Percentiles rank a stretch among this genome's conserved stretches.
These are phyloP conservation scores for Dioszegia hungarica DNA, from an alignment of 768 basidiomycete genomes.

Conservation along the genomic window DNA sequence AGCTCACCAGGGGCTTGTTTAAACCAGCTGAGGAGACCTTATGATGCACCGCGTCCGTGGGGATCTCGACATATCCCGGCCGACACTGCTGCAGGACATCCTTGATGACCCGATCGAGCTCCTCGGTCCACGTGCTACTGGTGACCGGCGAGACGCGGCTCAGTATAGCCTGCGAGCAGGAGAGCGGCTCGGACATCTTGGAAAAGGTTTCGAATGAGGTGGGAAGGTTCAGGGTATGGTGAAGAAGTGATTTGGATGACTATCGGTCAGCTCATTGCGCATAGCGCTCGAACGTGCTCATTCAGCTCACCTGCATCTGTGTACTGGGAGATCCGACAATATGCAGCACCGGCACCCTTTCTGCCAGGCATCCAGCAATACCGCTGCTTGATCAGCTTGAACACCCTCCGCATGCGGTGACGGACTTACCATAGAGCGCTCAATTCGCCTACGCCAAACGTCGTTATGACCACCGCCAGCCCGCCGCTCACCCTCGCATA, in stretches of 20 bases:
- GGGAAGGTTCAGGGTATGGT: slow-evolving; percentile 84
- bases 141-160: slow-evolving; percentile 49
- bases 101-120: slow-evolving; percentile 74
- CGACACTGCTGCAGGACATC: slow-evolving; percentile 60
- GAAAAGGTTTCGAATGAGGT: slow-evolving; percentile 70
- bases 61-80: slow-evolving; percentile 81
- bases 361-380: slow-evolving; percentile 61
- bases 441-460: slow-evolving; percentile 89
- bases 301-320: slow-evolving; percentile 57
- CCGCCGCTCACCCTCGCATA: slow-evolving; percentile 78
- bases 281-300: not conserved
- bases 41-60: slow-evolving; percentile 70
- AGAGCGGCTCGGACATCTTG: slow-evolving; percentile 69
- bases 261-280: not conserved
- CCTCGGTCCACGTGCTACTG: slow-evolving; percentile 55
- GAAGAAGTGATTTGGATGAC: slow-evolving; percentile 55
- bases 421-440: slow-evolving; percentile 58
- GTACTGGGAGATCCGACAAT: slow-evolving; percentile 79
- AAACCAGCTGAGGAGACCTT: slow-evolving; percentile 66
- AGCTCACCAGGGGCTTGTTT: slow-evolving; percentile 43
- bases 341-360: slow-evolving; percentile 85
- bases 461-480: slow-evolving; percentile 57
- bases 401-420: slow-evolving; percentile 57
- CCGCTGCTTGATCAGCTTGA: slow-evolving; percentile 65
- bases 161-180: slow-evolving; percentile 63